A percentile compares a stretch with the other conserved stretches of the same genome.
Evolutionary conservation across 306 rosid species (phyloP).

Genomic region (Sechiopsis laciniata): DNA sequence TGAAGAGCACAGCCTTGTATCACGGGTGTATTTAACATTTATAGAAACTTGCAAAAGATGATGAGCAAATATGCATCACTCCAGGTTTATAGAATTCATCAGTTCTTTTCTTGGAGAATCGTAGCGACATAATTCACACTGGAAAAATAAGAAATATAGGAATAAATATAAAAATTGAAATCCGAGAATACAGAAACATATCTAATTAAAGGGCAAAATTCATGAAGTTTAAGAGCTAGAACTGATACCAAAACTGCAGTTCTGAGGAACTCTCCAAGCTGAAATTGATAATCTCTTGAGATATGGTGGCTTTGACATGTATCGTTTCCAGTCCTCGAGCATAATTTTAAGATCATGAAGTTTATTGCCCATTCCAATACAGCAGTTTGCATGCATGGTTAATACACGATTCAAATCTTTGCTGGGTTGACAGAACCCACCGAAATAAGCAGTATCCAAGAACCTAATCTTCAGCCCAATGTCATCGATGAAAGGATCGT

Average conservation of each 20-base stretch:
- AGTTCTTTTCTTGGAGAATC: slow-evolving; percentile 8
- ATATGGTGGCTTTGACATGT: slow-evolving; percentile 59
- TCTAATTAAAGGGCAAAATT: not conserved
- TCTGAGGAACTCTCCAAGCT: slow-evolving; percentile 84
- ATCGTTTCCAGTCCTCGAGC: slow-evolving; percentile 83
- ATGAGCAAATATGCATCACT: not conserved
- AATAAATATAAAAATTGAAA: not conserved
- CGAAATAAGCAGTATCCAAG: slow-evolving; percentile 81
- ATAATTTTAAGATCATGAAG: slow-evolving; percentile 76
- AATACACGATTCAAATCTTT: slow-evolving; percentile 80
- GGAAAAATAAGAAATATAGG: not conserved
- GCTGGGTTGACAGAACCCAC: slow-evolving; percentile 97
- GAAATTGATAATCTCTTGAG: slow-evolving; percentile 46
- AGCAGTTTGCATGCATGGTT: slow-evolving; percentile 98
- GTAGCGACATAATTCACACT: not conserved
- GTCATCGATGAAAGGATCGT: slow-evolving; percentile 42
- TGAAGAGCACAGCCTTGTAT: too few species aligned
- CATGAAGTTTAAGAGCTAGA: not conserved
- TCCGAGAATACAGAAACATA: not conserved
- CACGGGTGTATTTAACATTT: not conserved
- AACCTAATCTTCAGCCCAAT: slow-evolving; percentile 68
- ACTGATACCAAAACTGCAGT: slow-evolving; percentile 52
- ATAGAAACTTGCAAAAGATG: not conserved
- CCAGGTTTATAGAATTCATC: not conserved
- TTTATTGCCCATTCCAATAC: slow-evolving; percentile 74